Evolutionary conservation across 1,284 basidiomycete genomes (phyloP).

Genomic region (Sporisorium scitamineum): DNA sequence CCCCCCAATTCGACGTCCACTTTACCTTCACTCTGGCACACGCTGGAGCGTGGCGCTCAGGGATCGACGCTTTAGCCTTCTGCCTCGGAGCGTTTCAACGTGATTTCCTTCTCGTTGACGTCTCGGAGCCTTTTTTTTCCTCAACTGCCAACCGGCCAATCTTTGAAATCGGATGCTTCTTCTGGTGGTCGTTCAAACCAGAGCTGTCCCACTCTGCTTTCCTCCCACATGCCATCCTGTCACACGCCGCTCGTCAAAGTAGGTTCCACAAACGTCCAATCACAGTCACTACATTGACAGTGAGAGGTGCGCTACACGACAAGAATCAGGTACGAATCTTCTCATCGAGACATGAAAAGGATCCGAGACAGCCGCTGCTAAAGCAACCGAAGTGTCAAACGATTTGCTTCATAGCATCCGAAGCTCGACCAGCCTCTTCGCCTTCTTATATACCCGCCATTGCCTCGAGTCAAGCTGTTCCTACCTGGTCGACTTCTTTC

Average conservation of each 20-base stretch:
- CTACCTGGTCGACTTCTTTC: not conserved
- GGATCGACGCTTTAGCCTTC: constrained; percentile 1
- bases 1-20: not conserved
- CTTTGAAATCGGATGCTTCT: not conserved
- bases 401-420: too few species aligned
- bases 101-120: constrained; percentile 2
- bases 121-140: constrained; percentile 8
- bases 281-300: not conserved
- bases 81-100: constrained; percentile 7
- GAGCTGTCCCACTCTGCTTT: not conserved
- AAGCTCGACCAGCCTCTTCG: too few species aligned
- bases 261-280: too few species aligned
- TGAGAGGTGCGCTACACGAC: not conserved
- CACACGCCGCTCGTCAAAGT: not conserved
- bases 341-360: not conserved
- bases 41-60: not conserved
- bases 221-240: not conserved
- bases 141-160: not conserved
- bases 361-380: not conserved
- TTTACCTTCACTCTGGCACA: too few species aligned
- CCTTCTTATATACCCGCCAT: not conserved
- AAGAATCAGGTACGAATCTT: too few species aligned
- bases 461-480: not conserved
- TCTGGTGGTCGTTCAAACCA: not conserved
- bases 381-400: not conserved